Evolutionary conservation across 2,329 filamentous ascomycete species (phyloP).

Genomic region (Cyclaneusma minus): DNA sequence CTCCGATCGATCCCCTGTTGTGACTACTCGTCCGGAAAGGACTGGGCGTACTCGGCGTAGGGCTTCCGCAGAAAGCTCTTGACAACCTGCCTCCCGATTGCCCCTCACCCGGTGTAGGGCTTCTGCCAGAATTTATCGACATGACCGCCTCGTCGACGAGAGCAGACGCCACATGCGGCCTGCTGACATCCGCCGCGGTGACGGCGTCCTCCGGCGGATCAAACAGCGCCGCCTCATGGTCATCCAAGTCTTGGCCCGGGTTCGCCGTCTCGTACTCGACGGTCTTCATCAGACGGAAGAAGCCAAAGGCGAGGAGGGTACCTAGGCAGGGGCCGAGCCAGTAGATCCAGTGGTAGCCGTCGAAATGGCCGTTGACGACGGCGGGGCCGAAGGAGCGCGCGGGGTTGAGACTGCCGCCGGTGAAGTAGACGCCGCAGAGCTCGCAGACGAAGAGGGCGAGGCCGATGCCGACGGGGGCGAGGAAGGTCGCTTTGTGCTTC

Average conservation of each 20-base stretch:
- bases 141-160: too few relatives aligned
- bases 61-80: too few relatives aligned
- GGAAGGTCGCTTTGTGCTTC: conserved; percentile 55
- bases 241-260: conserved; percentile 26
- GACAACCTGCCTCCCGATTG: too few relatives aligned
- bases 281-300: conserved; percentile 34
- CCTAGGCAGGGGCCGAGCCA: conserved; percentile 34
- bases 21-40: too few relatives aligned
- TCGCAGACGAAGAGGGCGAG: conserved; percentile 46
- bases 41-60: too few relatives aligned
- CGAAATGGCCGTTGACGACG: conserved; percentile 22
- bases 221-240: too few relatives aligned
- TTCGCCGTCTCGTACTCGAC: conserved; percentile 36
- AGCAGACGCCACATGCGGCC: too few relatives aligned
- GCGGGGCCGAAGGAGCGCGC: conserved; percentile 34
- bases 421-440: conserved; percentile 30
- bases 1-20: too few relatives aligned
- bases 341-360: conserved; percentile 36
- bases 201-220: too few relatives aligned
- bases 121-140: too few relatives aligned
- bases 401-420: conserved; percentile 33
- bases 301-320: conserved; percentile 25
- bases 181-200: too few relatives aligned
- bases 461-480: conserved; percentile 57
- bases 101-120: too few relatives aligned